Conservation (phyloP, 2,329 filamentous ascomycete species). For the Trichoderma sp. region DNA sequence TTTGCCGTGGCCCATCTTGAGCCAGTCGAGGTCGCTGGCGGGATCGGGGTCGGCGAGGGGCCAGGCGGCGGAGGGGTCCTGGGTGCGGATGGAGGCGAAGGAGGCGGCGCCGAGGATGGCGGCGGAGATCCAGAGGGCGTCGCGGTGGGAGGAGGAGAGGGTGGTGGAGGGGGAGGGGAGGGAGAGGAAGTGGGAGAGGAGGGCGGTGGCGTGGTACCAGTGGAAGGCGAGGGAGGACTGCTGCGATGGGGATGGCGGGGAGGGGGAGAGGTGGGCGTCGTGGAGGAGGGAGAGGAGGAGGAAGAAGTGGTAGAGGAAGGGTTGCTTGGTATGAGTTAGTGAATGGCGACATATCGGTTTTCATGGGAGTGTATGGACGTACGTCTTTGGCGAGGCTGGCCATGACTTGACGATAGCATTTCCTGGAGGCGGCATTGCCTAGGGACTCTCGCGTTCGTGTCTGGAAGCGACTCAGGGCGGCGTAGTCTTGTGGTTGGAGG, state of each 20-base stretch:
- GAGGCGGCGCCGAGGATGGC: conserved; percentile 50
- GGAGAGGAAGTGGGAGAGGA: conserved; percentile 51
- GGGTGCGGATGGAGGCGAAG: conserved; percentile 49
- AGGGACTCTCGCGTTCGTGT: conserved; percentile 47
- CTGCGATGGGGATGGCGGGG: conserved; percentile 33
- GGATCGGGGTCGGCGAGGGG: conserved; percentile 50
- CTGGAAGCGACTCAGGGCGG: conserved; percentile 47
- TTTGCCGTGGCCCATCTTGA: conserved; percentile 60
- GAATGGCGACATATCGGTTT: no score
- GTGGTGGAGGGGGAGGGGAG: conserved; percentile 33
- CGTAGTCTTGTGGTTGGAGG: conserved; percentile 40
- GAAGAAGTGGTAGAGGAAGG: conserved; percentile 58
- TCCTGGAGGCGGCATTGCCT: conserved; percentile 38
- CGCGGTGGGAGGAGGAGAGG: conserved; percentile 44
- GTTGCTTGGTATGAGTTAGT: conserved; percentile 41
- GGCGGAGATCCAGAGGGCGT: conserved; percentile 52
- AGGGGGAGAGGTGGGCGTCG: conserved; percentile 47
- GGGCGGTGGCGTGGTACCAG: conserved; percentile 49
- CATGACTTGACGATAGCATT: conserved; percentile 42
- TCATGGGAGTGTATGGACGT: conserved; percentile 29
- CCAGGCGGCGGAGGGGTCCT: conserved; percentile 54
- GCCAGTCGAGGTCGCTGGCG: conserved; percentile 57
- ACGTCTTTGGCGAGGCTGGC: conserved; percentile 47
- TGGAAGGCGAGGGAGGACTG: conserved; percentile 47
- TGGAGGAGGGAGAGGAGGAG: conserved; percentile 57